Percentiles rank a stretch among this genome's conserved stretches.
Evolutionary conservation across 139 green algal species (phyloP).

Genomic region (Chlamydomonas incerta): DNA sequence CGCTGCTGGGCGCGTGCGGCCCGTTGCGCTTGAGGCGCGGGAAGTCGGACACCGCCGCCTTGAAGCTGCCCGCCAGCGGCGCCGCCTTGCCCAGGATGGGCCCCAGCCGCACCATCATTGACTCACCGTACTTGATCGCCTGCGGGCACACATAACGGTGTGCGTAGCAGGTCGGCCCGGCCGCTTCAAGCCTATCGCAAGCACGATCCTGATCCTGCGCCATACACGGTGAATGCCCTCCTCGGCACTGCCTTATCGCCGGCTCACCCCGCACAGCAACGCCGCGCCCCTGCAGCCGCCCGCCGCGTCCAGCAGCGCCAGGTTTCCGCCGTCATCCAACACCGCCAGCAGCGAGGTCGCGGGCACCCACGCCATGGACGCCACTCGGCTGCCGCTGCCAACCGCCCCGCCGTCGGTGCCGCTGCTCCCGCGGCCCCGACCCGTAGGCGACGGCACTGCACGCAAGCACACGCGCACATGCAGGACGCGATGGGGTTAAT

Average conservation of each 20-base stretch:
- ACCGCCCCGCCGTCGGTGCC: too few relatives aligned
- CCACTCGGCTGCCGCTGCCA: neutral
- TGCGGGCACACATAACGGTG: too few relatives aligned
- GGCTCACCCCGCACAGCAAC: slow-evolving; percentile 25
- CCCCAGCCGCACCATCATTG: neutral
- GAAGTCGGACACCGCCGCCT: neutral
- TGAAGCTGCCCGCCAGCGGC: neutral
- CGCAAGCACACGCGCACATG: too few relatives aligned
- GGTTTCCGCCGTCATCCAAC: slow-evolving; percentile 9
- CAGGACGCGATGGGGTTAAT: too few relatives aligned
- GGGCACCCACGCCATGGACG: slow-evolving; percentile 17
- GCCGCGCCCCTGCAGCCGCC: neutral
- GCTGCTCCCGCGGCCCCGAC: too few relatives aligned
- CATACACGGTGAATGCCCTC: too few relatives aligned
- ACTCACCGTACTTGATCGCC: slow-evolving; percentile 38
- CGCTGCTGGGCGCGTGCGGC: too few relatives aligned
- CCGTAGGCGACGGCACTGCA: too few relatives aligned
- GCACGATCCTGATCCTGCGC: too few relatives aligned
- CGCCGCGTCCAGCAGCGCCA: neutral
- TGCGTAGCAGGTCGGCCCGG: too few relatives aligned
- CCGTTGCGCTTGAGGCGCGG: neutral
- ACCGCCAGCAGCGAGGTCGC: slow-evolving; percentile 1
- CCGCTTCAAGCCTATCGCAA: too few relatives aligned
- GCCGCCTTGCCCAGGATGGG: slow-evolving; percentile 24
- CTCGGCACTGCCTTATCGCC: too few relatives aligned